phyloP scores from a whole-genome alignment of 1,284 basidiomycete genomes.

The Ustilago esculenta region DNA sequence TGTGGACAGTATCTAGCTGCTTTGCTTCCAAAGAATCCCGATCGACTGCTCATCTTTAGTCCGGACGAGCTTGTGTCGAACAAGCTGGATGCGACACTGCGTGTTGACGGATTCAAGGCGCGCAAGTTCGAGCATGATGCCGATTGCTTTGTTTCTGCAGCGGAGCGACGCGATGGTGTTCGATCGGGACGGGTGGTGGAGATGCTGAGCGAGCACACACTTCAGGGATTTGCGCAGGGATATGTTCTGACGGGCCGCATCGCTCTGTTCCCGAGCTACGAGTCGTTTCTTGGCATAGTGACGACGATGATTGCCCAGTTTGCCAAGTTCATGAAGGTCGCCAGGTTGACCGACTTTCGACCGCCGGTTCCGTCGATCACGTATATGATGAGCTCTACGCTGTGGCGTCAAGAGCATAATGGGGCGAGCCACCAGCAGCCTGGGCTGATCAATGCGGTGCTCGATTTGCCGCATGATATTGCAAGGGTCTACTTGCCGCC shows the following conservation, averaged over 20 bases:
- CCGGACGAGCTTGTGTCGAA: slow-evolving; percentile 90
- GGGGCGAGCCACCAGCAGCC: slow-evolving; percentile 77
- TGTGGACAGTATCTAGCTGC: slow-evolving; percentile 73
- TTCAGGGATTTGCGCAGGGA: slow-evolving; percentile 86
- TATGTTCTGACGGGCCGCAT: slow-evolving; percentile 81
- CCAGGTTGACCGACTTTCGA: slow-evolving; percentile 80
- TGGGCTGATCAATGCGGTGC: slow-evolving; percentile 82
- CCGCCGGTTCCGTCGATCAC: slow-evolving; percentile 79
- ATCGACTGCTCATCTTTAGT: slow-evolving; percentile 85
- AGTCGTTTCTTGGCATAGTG: slow-evolving; percentile 81
- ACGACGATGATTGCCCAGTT: slow-evolving; percentile 72
- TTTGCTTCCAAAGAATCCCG: slow-evolving; percentile 74
- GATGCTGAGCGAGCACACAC: slow-evolving; percentile 86
- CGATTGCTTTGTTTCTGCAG: slow-evolving; percentile 68
- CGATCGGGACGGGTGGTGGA: slow-evolving; percentile 81
- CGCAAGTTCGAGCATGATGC: slow-evolving; percentile 86
- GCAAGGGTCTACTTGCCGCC: slow-evolving; percentile 87
- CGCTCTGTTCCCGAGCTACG: slow-evolving; percentile 86
- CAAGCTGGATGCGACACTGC: slow-evolving; percentile 82
- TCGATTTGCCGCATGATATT: slow-evolving; percentile 78
- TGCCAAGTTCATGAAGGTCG: slow-evolving; percentile 80
- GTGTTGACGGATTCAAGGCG: slow-evolving; percentile 65
- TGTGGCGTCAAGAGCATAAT: slow-evolving; percentile 76
- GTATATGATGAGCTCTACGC: slow-evolving; percentile 83
- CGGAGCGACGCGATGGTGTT: slow-evolving; percentile 70